These are phyloP conservation scores for Withania somnifera DNA, from an alignment of 305 asterid species.

Conservation along the genomic window DNA sequence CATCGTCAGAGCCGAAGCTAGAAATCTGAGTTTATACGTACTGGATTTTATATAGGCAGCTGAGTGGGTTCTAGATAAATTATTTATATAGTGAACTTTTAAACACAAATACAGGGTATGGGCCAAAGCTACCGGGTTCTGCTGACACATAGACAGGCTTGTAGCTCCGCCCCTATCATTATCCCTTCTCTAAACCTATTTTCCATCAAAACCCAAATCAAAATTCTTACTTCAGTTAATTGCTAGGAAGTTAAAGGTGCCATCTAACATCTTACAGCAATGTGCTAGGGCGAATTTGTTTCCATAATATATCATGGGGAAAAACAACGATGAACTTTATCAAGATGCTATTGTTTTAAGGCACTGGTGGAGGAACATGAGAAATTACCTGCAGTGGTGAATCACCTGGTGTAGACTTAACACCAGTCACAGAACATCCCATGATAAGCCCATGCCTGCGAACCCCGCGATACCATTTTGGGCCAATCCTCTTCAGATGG, in stretches of 20 bases:
- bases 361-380: not conserved
- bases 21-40: not conserved
- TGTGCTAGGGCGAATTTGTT: not conserved
- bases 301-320: not conserved
- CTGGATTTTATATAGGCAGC: not conserved
- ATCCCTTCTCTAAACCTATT: not conserved
- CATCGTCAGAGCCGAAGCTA: not conserved
- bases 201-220: not conserved
- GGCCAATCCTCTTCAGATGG: constrained; percentile 83
- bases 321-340: not conserved
- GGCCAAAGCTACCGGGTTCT: not conserved
- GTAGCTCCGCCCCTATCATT: not conserved
- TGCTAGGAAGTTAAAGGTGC: not conserved
- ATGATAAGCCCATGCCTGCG: constrained; percentile 95
- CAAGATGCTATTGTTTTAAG: not conserved
- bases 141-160: not conserved
- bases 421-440: constrained; percentile 95
- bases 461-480: constrained; percentile 96
- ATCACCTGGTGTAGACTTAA: constrained; percentile 76
- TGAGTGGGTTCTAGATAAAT: not conserved
- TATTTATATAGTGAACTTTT: not conserved
- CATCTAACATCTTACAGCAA: not conserved
- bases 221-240: not conserved
- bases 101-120: not conserved
- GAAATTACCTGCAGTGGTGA: constrained; percentile 72